Evolutionary conservation across 805 yeast genomes (phyloP), one percentile per base, ranked within the genome.

Genomic region (Starmerella etchellsii): DNA sequence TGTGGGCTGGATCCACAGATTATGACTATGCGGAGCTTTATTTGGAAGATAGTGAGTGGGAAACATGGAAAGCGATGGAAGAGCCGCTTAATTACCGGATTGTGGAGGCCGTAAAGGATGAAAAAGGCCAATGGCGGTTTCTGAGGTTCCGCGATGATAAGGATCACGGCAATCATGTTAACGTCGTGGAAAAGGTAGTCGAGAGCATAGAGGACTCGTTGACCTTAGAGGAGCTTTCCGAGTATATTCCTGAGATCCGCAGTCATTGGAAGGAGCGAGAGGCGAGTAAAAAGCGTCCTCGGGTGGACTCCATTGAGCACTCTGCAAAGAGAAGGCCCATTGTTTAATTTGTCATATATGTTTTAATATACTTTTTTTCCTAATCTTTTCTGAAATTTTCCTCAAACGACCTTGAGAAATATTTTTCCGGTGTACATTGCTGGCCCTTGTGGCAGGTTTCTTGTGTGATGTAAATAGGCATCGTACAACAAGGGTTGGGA

Each of bases 141-240:
- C 59, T 88, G 42, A 68, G 99, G 45, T 91, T 88, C 60, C 70
- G 99, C 57, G 95, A 91, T 62, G 99, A 91, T 60, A 91, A 91
- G 56, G 61, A 71, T 15, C 78, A 81, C 55, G 97, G 94, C 8
- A 91, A 91, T 59, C 94, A 84, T 59, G 60, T 76, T 14, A 66
- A 76, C 11, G 85, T 82, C 20, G 95, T 87, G 5, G 75, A 75
- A 45, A 88, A 81, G 55, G 85, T 91, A 26, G 62, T 88, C 34
- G 74, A 76, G 48, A 79, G 93, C 55, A 91, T 91, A 31, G 74
- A 76, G 46, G 97, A 88, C 59, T 78, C 88, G 1, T 95, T 91
- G 2, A 68, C 75, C 15, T 75, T 80, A 49, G 81, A 83, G 42
- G 95, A 88, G 47, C 63, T 93, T 32, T 19, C 37, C 9, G 29